These are phyloP conservation scores for Botrytis byssoidea DNA, from an alignment of 2,329 filamentous ascomycete genomes.

Conservation along the genomic window DNA sequence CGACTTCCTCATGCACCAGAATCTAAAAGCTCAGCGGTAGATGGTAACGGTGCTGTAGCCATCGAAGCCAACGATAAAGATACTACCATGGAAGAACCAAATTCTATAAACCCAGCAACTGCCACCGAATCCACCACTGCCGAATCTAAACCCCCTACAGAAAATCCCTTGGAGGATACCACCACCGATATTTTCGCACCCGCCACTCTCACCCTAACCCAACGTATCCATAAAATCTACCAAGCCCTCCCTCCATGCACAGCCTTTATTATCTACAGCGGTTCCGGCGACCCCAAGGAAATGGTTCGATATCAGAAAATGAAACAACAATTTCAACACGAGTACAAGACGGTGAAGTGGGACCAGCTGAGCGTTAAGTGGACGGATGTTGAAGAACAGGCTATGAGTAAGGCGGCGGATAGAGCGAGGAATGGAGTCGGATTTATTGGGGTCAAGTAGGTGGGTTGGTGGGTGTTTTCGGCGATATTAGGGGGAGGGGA, in stretches of 20 bases:
- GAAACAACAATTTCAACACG: conserved; percentile 59
- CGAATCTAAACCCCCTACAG: neutral
- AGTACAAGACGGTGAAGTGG: conserved; percentile 67
- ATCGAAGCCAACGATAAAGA: neutral
- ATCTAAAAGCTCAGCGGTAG: neutral
- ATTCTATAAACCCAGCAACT: neutral
- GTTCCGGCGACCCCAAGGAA: conserved; percentile 65
- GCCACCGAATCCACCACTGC: neutral
- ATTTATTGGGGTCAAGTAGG: conserved; percentile 62
- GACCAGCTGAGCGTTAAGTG: conserved; percentile 65
- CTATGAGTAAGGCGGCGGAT: conserved; percentile 55
- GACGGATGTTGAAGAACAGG: conserved; percentile 66
- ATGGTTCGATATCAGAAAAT: conserved; percentile 62
- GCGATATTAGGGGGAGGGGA: neutral
- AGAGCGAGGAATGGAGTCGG: conserved; percentile 61
- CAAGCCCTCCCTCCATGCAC: conserved; percentile 62
- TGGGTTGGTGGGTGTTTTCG: conserved; percentile 37
- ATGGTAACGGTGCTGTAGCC: neutral
- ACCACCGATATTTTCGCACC: neutral
- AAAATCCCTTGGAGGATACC: neutral
- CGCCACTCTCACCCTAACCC: conserved; percentile 34
- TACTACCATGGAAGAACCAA: neutral
- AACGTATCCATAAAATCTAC: conserved; percentile 56
- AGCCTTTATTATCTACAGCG: conserved; percentile 62
- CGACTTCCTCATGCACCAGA: conserved; percentile 29